Evolutionary conservation across 2,329 filamentous ascomycete species (phyloP).

Genomic region (Amauroascus verrucosus): DNA sequence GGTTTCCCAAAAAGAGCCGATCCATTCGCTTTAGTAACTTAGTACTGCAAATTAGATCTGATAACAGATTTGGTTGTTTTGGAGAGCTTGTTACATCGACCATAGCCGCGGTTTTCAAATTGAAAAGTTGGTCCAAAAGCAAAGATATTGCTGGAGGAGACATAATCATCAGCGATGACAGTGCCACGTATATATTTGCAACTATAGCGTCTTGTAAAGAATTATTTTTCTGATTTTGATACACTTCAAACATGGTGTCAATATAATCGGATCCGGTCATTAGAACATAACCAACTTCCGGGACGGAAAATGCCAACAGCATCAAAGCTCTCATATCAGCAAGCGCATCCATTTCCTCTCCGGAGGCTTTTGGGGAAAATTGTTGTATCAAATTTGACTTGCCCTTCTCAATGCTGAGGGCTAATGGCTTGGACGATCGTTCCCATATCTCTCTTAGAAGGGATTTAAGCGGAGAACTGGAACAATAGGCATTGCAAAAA

Average conservation of each 20-base stretch:
- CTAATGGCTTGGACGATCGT: constrained; percentile 26
- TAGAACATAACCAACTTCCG: constrained; percentile 49
- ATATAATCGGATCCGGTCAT: constrained; percentile 80
- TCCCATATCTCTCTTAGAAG: constrained; percentile 45
- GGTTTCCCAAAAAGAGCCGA: constrained; percentile 23
- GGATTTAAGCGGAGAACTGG: constrained; percentile 46
- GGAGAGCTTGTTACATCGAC: constrained; percentile 41
- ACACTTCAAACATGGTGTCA: constrained; percentile 53
- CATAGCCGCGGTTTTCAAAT: constrained; percentile 61
- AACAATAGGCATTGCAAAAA: constrained; percentile 56
- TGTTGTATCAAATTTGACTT: constrained; percentile 28
- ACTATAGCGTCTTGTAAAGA: constrained; percentile 57
- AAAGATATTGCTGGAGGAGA: constrained; percentile 60
- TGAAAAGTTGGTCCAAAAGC: constrained; percentile 73
- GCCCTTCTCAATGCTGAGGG: constrained; percentile 29
- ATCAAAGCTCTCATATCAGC: constrained; percentile 31
- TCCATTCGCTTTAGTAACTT: constrained; percentile 50
- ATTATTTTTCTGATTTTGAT: constrained; percentile 50
- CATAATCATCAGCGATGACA: constrained; percentile 59
- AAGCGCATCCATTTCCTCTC: constrained; percentile 16
- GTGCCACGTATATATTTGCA: constrained; percentile 62
- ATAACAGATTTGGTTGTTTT: constrained; percentile 53
- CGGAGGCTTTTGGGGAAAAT: constrained; percentile 19
- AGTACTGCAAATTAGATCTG: constrained; percentile 70
- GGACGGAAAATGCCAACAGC: constrained; percentile 31